These are phyloP conservation scores for Piper longum DNA, from an alignment of 164 flowering plant species.

Conservation along the genomic window DNA sequence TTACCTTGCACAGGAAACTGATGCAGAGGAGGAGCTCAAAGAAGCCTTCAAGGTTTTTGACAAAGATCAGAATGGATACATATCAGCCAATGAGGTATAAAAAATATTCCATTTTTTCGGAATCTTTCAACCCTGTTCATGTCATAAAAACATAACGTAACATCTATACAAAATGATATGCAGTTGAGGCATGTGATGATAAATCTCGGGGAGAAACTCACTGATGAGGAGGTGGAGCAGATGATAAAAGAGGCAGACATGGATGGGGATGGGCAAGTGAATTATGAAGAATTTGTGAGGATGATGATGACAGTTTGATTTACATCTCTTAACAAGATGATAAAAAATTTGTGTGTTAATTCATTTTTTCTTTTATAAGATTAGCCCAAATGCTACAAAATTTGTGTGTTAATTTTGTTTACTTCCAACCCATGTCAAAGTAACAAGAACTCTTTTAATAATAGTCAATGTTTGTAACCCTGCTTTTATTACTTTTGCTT, in stretches of 20 bases:
- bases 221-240: conserved; percentile 61
- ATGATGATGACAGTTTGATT: conserved; percentile 44
- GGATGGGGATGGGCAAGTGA: conserved; percentile 73
- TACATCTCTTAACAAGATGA: not conserved
- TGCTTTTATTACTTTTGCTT: too few species aligned
- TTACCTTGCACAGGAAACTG: conserved; percentile 33
- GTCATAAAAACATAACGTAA: too few species aligned
- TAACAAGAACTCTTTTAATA: too few species aligned
- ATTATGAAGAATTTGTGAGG: conserved; percentile 57
- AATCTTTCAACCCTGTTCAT: too few species aligned
- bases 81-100: conserved; percentile 59
- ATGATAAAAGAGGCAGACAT: conserved; percentile 65
- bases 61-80: conserved; percentile 71
- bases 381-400: too few species aligned
- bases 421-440: too few species aligned
- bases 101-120: too few species aligned
- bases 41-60: conserved; percentile 84
- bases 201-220: conserved; percentile 57
- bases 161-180: not conserved
- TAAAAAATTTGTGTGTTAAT: too few species aligned
- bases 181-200: conserved; percentile 70
- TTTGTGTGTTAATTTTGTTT: too few species aligned
- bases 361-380: too few species aligned
- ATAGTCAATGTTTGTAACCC: too few species aligned
- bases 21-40: conserved; percentile 67